These are phyloP conservation scores for Aotearoamyces nothofagi DNA, from an alignment of 2,329 filamentous ascomycete species.

Conservation along the genomic window DNA sequence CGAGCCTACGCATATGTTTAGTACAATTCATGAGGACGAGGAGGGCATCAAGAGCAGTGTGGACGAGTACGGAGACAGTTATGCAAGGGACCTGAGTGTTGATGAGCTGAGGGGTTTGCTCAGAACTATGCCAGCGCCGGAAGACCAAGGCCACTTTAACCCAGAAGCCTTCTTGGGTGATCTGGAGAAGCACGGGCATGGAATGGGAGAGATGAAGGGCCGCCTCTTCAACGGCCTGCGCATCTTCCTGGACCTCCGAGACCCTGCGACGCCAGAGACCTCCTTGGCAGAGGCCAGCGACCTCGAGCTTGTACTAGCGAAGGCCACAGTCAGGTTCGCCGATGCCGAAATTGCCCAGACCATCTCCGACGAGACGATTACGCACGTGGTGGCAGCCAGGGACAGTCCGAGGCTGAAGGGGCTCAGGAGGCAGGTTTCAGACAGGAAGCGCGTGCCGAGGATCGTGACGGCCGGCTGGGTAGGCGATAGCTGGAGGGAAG, in stretches of 20 bases:
- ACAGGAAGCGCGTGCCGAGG: slow-evolving; percentile 40
- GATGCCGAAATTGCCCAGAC: slow-evolving; percentile 41
- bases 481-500: slow-evolving; percentile 63
- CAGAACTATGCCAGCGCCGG: slow-evolving; percentile 30
- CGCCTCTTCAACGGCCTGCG: slow-evolving; percentile 35
- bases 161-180: slow-evolving; percentile 32
- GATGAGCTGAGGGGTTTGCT: slow-evolving; percentile 45
- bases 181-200: slow-evolving; percentile 39
- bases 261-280: slow-evolving; percentile 6
- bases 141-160: slow-evolving; percentile 24
- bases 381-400: slow-evolving; percentile 53
- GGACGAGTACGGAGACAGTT: slow-evolving; percentile 75
- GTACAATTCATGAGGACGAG: slow-evolving; percentile 40
- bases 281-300: slow-evolving; percentile 9
- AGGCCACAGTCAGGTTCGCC: slow-evolving; percentile 51
- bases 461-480: slow-evolving; percentile 62
- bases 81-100: slow-evolving; percentile 49
- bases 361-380: slow-evolving; percentile 38
- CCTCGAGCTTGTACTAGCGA: slow-evolving; percentile 27
- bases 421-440: slow-evolving; percentile 31
- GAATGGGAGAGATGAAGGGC: slow-evolving; percentile 31
- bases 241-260: slow-evolving; percentile 24
- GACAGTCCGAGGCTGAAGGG: slow-evolving; percentile 25
- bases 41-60: slow-evolving; percentile 43
- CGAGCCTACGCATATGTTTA: slow-evolving; percentile 54